Base-by-base conservation (phyloP, 2,329 filamentous ascomycete species). In the Penicillium occitanis region DNA sequence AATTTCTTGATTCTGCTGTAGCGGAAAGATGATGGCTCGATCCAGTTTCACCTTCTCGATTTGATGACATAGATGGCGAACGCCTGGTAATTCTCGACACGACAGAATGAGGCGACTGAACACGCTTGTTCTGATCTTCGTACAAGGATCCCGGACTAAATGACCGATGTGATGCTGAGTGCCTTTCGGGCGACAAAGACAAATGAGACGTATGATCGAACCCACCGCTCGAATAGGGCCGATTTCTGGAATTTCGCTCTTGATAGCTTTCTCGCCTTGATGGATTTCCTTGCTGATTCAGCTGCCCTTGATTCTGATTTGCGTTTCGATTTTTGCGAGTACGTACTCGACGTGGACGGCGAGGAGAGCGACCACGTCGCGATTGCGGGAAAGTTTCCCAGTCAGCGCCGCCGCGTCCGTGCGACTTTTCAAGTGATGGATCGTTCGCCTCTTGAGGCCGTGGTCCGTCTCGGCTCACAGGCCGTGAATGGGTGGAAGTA, bases 301-400 rank as follows among this genome's bases (percentile, higher is more conserved):
- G 70, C 59, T 72, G 74, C 57, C 78, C 77, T 64, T 79, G 75
- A 69, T 77, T 77, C 62, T 76, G 77, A 69, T 73, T 71, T 48
- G 72, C 70, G 59, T 73, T 73, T 28, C 69, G 69, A 42, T 61
- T 58, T 63, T 66, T 67, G 19, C 70, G 70, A 33, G 68, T 70
- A 35, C 72, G 71, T 40, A 73, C 73, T 58, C 72, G 72, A 28
- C 68, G 73, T 63, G 71, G 72, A 44, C 69, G 70, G 57, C 71
- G 72, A 53, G 76, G 77, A 35, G 80, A 81, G 64, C 77, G 77
- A 68, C 76, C 81, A 68, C 78, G 75, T 69, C 76, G 77, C 60
- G 78, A 74, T 73, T 80, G 79, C 37, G 71, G 71, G 64, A 75
- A 71, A 35, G 72, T 73, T 62, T 71, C 73, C 63, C 71, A 72